Percentiles rank a stretch among this genome's conserved stretches.
phyloP scores from a whole-genome alignment of 2,329 filamentous ascomycete species.

The Ramularia endophylla region DNA sequence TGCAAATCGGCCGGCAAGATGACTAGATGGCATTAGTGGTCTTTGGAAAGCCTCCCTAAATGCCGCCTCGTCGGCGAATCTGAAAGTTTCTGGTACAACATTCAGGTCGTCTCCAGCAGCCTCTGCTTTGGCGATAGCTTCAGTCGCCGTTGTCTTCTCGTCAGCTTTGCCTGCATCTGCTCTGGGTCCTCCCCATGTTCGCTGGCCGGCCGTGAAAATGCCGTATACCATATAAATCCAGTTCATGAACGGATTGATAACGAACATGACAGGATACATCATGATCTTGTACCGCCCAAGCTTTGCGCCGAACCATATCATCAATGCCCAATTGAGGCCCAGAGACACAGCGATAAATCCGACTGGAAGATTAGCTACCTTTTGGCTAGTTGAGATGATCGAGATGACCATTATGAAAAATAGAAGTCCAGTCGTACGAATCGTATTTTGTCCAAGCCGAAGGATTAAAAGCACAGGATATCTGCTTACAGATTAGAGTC shows the following conservation, averaged over 20 bases:
- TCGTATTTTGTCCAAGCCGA: constrained; percentile 93
- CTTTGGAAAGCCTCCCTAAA: too few relatives aligned
- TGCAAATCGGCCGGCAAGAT: constrained; percentile 72
- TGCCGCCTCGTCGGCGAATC: constrained; percentile 46
- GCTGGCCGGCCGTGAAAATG: constrained; percentile 87
- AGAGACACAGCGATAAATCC: constrained; percentile 92
- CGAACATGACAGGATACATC: constrained; percentile 93
- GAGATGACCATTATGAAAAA: constrained; percentile 93
- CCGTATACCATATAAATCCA: constrained; percentile 98
- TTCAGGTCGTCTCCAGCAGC: constrained; percentile 81
- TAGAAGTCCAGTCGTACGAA: constrained; percentile 84
- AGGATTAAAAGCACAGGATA: constrained; percentile 84
- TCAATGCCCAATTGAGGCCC: constrained; percentile 88
- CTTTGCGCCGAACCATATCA: constrained; percentile 90
- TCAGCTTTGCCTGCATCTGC: constrained; percentile 83
- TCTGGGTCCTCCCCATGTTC: constrained; percentile 87
- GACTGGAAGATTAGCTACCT: constrained; percentile 71
- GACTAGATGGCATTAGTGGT: constrained; percentile 65
- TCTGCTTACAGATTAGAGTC: too few relatives aligned
- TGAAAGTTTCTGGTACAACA: constrained; percentile 80
- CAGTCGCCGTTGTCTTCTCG: constrained; percentile 65
- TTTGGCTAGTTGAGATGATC: constrained; percentile 76
- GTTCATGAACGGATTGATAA: constrained; percentile 94
- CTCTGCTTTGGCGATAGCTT: constrained; percentile 78
- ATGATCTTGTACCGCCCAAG: constrained; percentile 87